Evolutionary conservation across 805 yeast genomes (phyloP).

Genomic region (Lachancea waltii): DNA sequence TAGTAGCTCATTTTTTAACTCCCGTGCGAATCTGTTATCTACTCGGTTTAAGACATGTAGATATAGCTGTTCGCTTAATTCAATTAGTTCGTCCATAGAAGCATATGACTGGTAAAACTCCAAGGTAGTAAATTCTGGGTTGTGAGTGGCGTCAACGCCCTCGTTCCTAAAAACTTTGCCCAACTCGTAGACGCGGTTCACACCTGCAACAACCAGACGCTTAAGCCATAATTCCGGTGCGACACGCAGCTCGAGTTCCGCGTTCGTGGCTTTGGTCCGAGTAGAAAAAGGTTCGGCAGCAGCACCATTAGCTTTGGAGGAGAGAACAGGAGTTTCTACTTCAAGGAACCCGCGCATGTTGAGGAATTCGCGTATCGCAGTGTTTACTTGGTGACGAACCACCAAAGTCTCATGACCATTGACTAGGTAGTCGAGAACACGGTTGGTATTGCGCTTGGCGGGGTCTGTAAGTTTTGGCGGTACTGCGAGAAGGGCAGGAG

Average conservation of each 20-base stretch:
- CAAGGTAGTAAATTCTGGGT: slow-evolving; percentile 88
- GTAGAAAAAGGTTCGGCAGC: slow-evolving; percentile 84
- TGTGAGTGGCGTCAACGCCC: slow-evolving; percentile 87
- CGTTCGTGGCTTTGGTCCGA: slow-evolving; percentile 29
- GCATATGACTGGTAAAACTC: slow-evolving; percentile 80
- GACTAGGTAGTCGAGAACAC: slow-evolving; percentile 69
- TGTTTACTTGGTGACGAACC: slow-evolving; percentile 50
- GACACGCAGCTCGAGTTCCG: slow-evolving; percentile 58
- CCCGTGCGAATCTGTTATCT: slow-evolving; percentile 4
- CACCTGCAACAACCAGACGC: slow-evolving; percentile 72
- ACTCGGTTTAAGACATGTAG: slow-evolving; percentile 34
- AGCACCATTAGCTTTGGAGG: slow-evolving; percentile 78
- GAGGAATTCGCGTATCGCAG: slow-evolving; percentile 52
- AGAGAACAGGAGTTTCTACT: slow-evolving; percentile 83
- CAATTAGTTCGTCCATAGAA: slow-evolving; percentile 58
- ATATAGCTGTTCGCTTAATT: slow-evolving; percentile 54
- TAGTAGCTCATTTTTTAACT: slow-evolving; percentile 12
- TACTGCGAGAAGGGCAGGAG: slow-evolving; percentile 64
- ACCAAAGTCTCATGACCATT: slow-evolving; percentile 42
- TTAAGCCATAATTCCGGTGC: slow-evolving; percentile 97
- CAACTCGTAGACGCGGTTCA: slow-evolving; percentile 80
- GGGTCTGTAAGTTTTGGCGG: slow-evolving; percentile 59
- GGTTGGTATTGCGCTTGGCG: slow-evolving; percentile 52
- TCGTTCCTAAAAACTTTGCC: slow-evolving; percentile 87
- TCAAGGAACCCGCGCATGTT: slow-evolving; percentile 55